Conservation (phyloP, 1,139 yeast genomes). For the Kodamaea anthophila region DNA sequence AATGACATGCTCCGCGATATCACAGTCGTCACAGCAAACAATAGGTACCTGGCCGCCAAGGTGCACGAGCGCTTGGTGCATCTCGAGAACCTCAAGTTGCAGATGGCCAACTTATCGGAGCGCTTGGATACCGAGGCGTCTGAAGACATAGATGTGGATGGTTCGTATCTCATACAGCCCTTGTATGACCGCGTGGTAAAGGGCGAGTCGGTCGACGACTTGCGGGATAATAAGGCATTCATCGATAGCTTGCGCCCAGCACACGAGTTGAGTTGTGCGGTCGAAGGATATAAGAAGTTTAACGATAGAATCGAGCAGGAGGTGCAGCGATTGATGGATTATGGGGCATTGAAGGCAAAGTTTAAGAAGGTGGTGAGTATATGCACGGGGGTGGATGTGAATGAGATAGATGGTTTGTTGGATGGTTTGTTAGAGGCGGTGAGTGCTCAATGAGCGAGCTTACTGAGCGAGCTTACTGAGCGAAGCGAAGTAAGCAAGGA, state of each 20-base stretch:
- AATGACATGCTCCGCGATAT: slow-evolving; percentile 38
- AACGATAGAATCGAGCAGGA: slow-evolving; percentile 42
- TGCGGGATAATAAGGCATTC: slow-evolving; percentile 20
- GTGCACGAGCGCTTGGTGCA: slow-evolving; percentile 32
- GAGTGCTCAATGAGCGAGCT: slow-evolving; percentile 57
- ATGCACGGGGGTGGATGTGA: slow-evolving; percentile 76
- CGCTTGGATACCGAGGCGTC: slow-evolving; percentile 23
- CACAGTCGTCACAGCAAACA: slow-evolving; percentile 41
- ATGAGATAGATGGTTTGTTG: slow-evolving; percentile 74
- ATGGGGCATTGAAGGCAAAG: slow-evolving; percentile 68
- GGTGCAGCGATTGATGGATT: slow-evolving; percentile 37
- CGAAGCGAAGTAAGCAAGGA: too few species aligned
- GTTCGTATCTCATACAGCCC: slow-evolving; percentile 62
- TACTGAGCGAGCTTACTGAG: too few species aligned
- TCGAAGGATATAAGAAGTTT: slow-evolving; percentile 59
- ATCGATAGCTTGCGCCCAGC: slow-evolving; percentile 50
- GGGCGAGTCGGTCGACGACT: slow-evolving; percentile 24
- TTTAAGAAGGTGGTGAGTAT: slow-evolving; percentile 85
- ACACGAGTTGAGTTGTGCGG: slow-evolving; percentile 63
- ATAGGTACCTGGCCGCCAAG: slow-evolving; percentile 33
- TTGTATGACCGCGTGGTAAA: slow-evolving; percentile 46
- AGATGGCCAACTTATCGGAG: slow-evolving; percentile 38
- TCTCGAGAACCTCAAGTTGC: slow-evolving; percentile 39
- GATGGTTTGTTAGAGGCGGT: slow-evolving; percentile 88
- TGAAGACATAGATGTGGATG: slow-evolving; percentile 12